Evolutionary conservation across 768 basidiomycete species (phyloP), one percentile per base, ranked within the genome.

Genomic region (Ephemerocybe angulata): DNA sequence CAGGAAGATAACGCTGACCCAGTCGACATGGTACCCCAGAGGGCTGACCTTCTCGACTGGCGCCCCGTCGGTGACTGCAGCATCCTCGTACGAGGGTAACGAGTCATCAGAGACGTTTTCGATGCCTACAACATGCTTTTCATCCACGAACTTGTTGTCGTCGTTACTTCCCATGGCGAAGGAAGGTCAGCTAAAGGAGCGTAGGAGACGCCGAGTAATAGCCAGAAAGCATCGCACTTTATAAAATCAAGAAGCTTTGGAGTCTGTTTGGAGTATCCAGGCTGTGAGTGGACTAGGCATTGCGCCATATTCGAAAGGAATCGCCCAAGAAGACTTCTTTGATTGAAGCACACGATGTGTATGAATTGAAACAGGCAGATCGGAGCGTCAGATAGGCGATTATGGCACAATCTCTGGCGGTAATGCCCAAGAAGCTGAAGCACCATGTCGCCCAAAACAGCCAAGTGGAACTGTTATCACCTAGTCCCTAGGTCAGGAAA

Each of bases 21-120:
- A 66, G 58, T 63, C 67, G 46, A 71, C 69, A 65, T 70, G 67
- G 57, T 71, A 70, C 2, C 70, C 71, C 53, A 72, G 61, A 25
- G 70, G 71, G 56, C 71, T 72, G 22, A 68, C 55, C 52, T 64
- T 66, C 53, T 72, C 71, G 4, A 60, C 66, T 0, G 71, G 71
- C 4, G 68, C 69, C 31, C 67, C 70, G 37, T 61, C 58, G 13
- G 62, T 62, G 17, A 66, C 65, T 12, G 60, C 65, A 2, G 65
- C 63, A 3, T 68, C 63, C 44, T 71, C 68, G 48, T 66, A 67
- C 15, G 58, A 65, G 13, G 63, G 60, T n/a, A 63, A 29, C 30
- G 55, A 61, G 25, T 58, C 59, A 4, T 55, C 48, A 21, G 67
- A 61, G 11, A 40, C 57, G 12, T 37, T 40, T 15, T 58, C 58